A percentile compares a stretch with the other conserved stretches of the same genome.
phyloP scores from a whole-genome alignment of 164 flowering plant species.

The Vitis rotundifolia region DNA sequence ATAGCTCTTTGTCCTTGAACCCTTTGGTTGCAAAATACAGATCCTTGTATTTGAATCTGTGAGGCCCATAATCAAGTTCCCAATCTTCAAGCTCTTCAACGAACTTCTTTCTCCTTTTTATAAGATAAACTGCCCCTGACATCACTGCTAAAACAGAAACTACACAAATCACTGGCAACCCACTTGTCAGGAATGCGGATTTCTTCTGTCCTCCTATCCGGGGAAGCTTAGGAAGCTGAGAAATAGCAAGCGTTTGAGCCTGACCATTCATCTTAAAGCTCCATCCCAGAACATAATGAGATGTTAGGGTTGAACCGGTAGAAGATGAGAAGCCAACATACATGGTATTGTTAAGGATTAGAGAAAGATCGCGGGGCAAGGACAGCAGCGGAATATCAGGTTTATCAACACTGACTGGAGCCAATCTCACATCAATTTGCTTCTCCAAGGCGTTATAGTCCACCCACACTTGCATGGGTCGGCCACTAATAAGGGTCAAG shows the following conservation, averaged over 20 bases:
- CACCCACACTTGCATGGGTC: slow-evolving; percentile 25
- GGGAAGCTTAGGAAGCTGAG: slow-evolving; percentile 45
- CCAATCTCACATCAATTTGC: slow-evolving; percentile 21
- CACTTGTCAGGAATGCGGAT: slow-evolving; percentile 20
- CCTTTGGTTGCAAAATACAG: slow-evolving; percentile 43
- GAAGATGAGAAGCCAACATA: slow-evolving; percentile 31
- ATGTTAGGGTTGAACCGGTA: slow-evolving; percentile 10
- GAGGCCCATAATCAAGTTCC: slow-evolving; percentile 46
- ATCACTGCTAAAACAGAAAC: not conserved
- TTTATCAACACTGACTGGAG: slow-evolving; percentile 16
- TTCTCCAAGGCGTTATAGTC: slow-evolving; percentile 19
- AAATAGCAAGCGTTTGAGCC: slow-evolving; percentile 23
- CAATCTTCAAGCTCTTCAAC: slow-evolving; percentile 48
- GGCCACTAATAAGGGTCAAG: slow-evolving; percentile 15
- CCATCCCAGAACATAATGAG: slow-evolving; percentile 31
- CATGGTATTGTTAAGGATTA: slow-evolving; percentile 9
- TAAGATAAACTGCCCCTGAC: not conserved
- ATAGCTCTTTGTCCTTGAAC: slow-evolving; percentile 36
- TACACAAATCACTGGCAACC: slow-evolving; percentile 17
- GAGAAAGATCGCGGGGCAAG: slow-evolving; percentile 15
- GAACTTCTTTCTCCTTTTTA: slow-evolving; percentile 29
- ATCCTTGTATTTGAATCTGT: slow-evolving; percentile 46
- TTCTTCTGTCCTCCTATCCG: slow-evolving; percentile 6
- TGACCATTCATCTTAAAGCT: slow-evolving; percentile 21
- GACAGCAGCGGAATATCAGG: slow-evolving; percentile 25